Evolutionary conservation across 192 early-diverging fungal genomes (phyloP).

Genomic region (Chytriomyces sp.): DNA sequence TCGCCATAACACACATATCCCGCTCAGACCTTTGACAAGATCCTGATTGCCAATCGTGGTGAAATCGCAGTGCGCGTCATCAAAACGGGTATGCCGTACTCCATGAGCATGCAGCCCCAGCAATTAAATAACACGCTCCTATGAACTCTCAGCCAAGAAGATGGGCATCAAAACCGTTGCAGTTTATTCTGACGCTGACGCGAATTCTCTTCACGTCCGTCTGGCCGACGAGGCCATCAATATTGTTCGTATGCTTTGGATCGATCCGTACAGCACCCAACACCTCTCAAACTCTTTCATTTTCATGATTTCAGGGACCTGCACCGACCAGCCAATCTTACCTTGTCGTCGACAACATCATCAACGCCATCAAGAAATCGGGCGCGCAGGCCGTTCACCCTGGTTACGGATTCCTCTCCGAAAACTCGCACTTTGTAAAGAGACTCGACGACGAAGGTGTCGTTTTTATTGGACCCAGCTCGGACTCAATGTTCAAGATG

Average conservation of each 20-base stretch:
- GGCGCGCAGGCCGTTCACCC: slow-evolving; percentile 94
- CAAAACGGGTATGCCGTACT: slow-evolving; percentile 56
- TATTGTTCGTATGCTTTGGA: slow-evolving; percentile 45
- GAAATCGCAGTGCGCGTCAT: slow-evolving; percentile 96
- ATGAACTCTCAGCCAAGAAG: slow-evolving; percentile 65
- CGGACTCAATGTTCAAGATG: slow-evolving; percentile 90
- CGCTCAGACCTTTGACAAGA: slow-evolving; percentile 80
- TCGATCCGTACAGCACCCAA: not conserved
- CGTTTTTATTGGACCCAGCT: slow-evolving; percentile 92
- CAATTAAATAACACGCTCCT: not conserved
- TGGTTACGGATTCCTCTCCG: slow-evolving; percentile 91
- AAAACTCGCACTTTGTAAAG: slow-evolving; percentile 83
- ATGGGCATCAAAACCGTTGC: slow-evolving; percentile 96
- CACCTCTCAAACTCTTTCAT: not conserved
- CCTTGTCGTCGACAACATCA: slow-evolving; percentile 78
- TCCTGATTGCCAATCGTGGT: slow-evolving; percentile 93
- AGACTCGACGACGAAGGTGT: slow-evolving; percentile 74
- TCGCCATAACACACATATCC: not conserved
- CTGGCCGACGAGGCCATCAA: slow-evolving; percentile 86
- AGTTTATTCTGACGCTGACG: slow-evolving; percentile 92
- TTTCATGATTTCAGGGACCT: slow-evolving; percentile 58
- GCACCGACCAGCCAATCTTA: slow-evolving; percentile 81
- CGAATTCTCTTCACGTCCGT: slow-evolving; percentile 82
- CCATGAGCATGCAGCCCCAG: not conserved
- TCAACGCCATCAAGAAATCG: slow-evolving; percentile 74